Evolutionary conservation across 257 asterid genomes (phyloP).

Genomic region (Thymus quinquecostatus): DNA sequence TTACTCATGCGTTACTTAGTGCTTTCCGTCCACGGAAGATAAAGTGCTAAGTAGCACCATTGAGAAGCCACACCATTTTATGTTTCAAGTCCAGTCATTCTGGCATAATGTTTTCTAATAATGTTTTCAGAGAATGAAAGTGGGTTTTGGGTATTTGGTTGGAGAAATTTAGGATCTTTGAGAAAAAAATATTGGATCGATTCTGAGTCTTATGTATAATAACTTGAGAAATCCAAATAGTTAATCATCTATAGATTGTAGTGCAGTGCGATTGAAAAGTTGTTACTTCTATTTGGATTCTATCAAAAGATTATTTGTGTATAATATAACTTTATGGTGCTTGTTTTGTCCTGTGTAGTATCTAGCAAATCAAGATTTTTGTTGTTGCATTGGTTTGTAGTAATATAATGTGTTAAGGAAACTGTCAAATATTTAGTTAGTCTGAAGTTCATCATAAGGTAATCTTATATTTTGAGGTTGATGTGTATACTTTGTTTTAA

Average conservation of each 20-base stretch:
- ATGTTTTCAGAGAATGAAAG: background rate
- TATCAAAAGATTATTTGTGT: background rate
- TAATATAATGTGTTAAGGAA: background rate
- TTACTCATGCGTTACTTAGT: background rate
- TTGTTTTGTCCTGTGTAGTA: conserved; percentile 15
- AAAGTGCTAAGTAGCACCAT: background rate
- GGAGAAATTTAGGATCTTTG: background rate
- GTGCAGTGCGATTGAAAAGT: conserved; percentile 6
- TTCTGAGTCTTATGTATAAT: background rate
- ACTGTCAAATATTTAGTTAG: conserved; percentile 10
- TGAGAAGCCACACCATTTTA: background rate
- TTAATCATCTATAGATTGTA: background rate
- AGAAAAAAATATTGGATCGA: background rate
- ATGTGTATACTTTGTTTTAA: conserved; percentile 1
- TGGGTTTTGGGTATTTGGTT: background rate
- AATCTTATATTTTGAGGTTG: conserved; percentile 23
- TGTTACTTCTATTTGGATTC: conserved; percentile 11
- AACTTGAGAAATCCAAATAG: background rate
- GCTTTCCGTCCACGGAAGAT: background rate
- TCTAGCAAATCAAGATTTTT: conserved; percentile 2
- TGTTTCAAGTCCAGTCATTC: background rate
- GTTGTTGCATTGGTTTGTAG: conserved; percentile 3
- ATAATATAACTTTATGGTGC: background rate
- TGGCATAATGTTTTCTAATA: background rate
- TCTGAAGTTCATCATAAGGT: background rate